Base-by-base conservation (phyloP, 345 rosid genomes). In the Dipteronia sinensis region DNA sequence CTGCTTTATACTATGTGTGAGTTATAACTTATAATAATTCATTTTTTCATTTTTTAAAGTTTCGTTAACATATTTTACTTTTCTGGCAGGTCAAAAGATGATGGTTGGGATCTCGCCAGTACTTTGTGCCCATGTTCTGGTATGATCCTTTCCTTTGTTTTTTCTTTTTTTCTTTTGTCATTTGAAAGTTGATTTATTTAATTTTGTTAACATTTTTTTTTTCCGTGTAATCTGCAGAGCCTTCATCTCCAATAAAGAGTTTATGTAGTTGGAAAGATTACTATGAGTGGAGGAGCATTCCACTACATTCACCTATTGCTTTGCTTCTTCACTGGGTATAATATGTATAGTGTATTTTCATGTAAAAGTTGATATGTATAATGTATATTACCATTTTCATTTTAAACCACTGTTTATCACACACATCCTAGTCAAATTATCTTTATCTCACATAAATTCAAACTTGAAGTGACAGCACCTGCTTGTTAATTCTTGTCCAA, bases 291-390 rank as follows among this genome's bases (percentile, higher is more conserved):
- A 91, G 97, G 78, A 65, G 85, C 86, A 85, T 96, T 69, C 95
- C 95, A 4, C 66, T 92, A 17, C 77, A 87, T 83, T 96, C 99
- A 59, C 97, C 98, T 58, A 90, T 83, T 79, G 92, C 97, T 80
- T 79, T 96, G 80, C 92, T 94, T 81, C 98, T 96, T 74, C 98
- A 94, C 78, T 94, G 97, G 97, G 99, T 96, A 95, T 76, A 83
- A 25, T 29, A 56, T 78, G 16, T 49, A 27, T 29, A 4, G 10
- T 72, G 40, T 63, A 61, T 61, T 73, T 63, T 58, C 20, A 17
- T 19, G 10, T n/a, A n/a, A 59, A 59, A 20, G 27, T 59, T 20
- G 10, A 59, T 59, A 22, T 59, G 64, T 59, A 20, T 7, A 5
- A 8, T 38, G 55, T 61, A 34, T 70, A 62, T 59, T 59, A 58